Percentiles rank a stretch among this genome's conserved stretches.
phyloP scores from a whole-genome alignment of 208 protist species.

The Wallacemonas rigidus region DNA sequence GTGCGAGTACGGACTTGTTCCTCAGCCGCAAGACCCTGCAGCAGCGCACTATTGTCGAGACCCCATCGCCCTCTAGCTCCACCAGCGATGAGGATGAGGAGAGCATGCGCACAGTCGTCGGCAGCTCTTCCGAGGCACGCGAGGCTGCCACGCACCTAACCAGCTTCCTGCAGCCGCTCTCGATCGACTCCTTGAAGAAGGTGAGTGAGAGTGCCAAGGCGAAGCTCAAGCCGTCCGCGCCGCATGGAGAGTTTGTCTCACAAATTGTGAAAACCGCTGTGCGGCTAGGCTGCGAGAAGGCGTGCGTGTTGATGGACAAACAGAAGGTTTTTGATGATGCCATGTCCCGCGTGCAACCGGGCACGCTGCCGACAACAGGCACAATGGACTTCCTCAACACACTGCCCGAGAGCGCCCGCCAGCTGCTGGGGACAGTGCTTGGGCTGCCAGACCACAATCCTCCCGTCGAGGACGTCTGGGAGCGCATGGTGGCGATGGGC shows the following conservation, averaged over 20 bases:
- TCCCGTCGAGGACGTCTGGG: conserved; percentile 87
- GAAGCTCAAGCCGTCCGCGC: conserved; percentile 73
- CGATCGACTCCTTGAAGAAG: conserved; percentile 90
- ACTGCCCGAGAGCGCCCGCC: conserved; percentile 77
- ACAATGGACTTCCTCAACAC: conserved; percentile 88
- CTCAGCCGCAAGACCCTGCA: conserved; percentile 83
- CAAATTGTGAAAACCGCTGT: conserved; percentile 89
- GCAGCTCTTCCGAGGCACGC: conserved; percentile 50
- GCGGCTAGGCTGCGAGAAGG: conserved; percentile 85
- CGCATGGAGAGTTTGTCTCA: conserved; percentile 80
- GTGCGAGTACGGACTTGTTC: conserved; percentile 68
- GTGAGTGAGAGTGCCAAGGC: conserved; percentile 89
- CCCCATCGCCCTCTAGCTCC: conserved; percentile 56
- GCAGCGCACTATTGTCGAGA: conserved; percentile 73
- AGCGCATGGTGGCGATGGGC: conserved; percentile 91
- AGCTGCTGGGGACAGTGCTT: conserved; percentile 70
- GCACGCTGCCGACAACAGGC: conserved; percentile 68
- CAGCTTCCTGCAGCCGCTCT: conserved; percentile 79
- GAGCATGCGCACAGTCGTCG: conserved; percentile 29
- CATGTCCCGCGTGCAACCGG: conserved; percentile 76
- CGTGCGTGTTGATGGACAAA: conserved; percentile 87
- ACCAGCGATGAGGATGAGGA: conserved; percentile 61
- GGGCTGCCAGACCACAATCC: conserved; percentile 79
- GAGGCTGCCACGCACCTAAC: conserved; percentile 82
- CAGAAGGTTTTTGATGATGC: conserved; percentile 91